A percentile compares a stretch with the other conserved stretches of the same genome.
These are phyloP conservation scores for Neophaeococcomyces aloes DNA, from an alignment of 2,329 filamentous ascomycete genomes.

Conservation along the genomic window DNA sequence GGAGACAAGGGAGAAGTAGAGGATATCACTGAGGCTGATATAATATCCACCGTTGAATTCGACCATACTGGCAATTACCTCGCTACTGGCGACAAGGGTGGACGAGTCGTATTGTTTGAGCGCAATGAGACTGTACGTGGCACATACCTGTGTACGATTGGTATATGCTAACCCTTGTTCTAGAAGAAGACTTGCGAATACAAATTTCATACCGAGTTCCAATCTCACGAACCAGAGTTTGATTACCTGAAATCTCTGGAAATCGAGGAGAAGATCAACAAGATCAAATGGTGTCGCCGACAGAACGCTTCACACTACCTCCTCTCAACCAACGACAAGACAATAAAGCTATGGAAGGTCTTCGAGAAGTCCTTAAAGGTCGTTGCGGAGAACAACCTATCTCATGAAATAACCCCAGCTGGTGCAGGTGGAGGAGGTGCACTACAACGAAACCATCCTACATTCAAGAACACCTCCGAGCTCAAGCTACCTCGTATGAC, in stretches of 20 bases:
- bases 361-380: conserved; percentile 99
- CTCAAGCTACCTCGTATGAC: conserved; percentile 92
- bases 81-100: conserved; percentile 43
- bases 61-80: conserved; percentile 44
- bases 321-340: conserved; percentile 98
- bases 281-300: conserved; percentile 98
- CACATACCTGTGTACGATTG: conserved; percentile 1
- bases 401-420: conserved; percentile 77
- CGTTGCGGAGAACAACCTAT: conserved; percentile 96
- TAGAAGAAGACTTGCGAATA: conserved; percentile 99
- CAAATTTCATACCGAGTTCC: conserved; percentile 99
- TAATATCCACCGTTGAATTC: conserved; percentile 44
- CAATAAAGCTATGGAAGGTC: conserved; percentile 99
- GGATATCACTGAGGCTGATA: conserved; percentile 77
- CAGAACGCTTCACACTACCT: conserved; percentile 98
- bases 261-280: conserved; percentile 99
- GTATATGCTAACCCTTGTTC: conserved; percentile 12
- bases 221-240: conserved; percentile 98
- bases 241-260: conserved; percentile 98
- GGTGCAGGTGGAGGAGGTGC: conserved; percentile 63
- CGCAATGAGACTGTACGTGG: conserved; percentile 80
- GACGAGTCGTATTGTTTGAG: conserved; percentile 42
- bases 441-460: conserved; percentile 58
- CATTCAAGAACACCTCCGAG: conserved; percentile 70
- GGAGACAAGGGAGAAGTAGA: conserved; percentile 99